phyloP scores from a whole-genome alignment of 2,329 filamentous ascomycete species.

The Fonsecaea nubica region DNA sequence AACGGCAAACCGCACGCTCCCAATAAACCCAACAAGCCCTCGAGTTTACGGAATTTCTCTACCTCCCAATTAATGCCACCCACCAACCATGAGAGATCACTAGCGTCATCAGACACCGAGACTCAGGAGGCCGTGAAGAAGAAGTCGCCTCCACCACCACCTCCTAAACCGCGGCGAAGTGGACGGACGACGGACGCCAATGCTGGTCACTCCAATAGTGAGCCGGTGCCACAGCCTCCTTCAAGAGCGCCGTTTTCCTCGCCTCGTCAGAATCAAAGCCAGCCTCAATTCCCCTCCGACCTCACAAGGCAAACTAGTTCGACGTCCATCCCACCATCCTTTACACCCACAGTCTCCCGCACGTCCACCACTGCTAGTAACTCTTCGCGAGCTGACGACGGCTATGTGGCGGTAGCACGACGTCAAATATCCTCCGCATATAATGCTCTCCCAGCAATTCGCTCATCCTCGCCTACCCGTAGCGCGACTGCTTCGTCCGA shows the following conservation, averaged over 20 bases:
- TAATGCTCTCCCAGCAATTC: constrained; percentile 40
- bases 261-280: constrained; percentile 38
- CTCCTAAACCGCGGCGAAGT: constrained; percentile 45
- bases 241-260: constrained; percentile 41
- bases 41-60: constrained; percentile 47
- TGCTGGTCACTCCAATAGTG: constrained; percentile 23
- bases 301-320: constrained; percentile 11
- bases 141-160: constrained; percentile 49
- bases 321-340: constrained; percentile 33
- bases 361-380: constrained; percentile 26
- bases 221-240: constrained; percentile 32
- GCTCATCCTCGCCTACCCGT: constrained; percentile 38
- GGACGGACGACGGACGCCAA: constrained; percentile 25
- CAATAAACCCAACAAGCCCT: constrained; percentile 54
- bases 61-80: constrained; percentile 31
- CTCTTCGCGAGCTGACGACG: constrained; percentile 33
- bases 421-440: constrained; percentile 37
- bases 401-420: constrained; percentile 38
- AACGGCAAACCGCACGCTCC: constrained; percentile 43
- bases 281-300: constrained; percentile 22
- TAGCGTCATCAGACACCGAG: constrained; percentile 30
- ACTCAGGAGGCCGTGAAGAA: constrained; percentile 36
- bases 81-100: constrained; percentile 29
- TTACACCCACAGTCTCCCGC: constrained; percentile 25
- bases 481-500: constrained; percentile 31